Evolutionary conservation across 805 yeast genomes (phyloP), one percentile per base, ranked within the genome.

Genomic region (Candida gorgasii): DNA sequence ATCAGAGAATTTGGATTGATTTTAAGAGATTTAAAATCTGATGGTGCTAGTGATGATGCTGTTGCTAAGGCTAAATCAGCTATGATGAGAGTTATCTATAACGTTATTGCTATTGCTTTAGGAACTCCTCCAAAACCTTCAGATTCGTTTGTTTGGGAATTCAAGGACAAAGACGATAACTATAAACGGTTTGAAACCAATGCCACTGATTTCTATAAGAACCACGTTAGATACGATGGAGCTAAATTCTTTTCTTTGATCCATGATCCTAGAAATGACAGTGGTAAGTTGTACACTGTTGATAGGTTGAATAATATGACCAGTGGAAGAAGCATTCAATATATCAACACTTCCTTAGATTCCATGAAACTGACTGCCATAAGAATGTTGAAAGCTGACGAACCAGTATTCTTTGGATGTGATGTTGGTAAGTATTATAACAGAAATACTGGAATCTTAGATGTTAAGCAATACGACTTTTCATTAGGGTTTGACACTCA

Each of bases 341-440:
- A 88, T 58, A 73, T 88, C 54, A 88, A 88, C 61, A 70, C 80
- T 41, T 82, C 80, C 31, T 75, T 82, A 45, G 75, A 75, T 13
- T 67, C 67, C 7, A 67, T 88, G 43, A 78, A 88, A 34, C 55
- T 72, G 23, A 72, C 81, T 37, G 86, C 87, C 20, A 78, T 86
- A 28, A 74, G 78, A 54, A 79, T 88, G 65, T 75, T 88, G 57
- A 76, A 83, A 65, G 72, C 70, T 47, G 82, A 86, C 63, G 84
- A 84, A 67, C 84, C 95, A 0, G 87, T 89, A 5, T 89, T 88
- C 69, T 89, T 88, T 57, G 96, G 96, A 9, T 82, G 90, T 13
- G 95, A 88, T 61, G 87, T 90, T n/a, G 93, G 92, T 17, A 82
- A 84, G 59, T 88, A 72, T 64, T 76, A 75, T 75, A 79, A 82